Evolutionary conservation across 768 basidiomycete species (phyloP), one percentile per base, ranked within the genome.

Genomic region (Multifurca ochricompacta): DNA sequence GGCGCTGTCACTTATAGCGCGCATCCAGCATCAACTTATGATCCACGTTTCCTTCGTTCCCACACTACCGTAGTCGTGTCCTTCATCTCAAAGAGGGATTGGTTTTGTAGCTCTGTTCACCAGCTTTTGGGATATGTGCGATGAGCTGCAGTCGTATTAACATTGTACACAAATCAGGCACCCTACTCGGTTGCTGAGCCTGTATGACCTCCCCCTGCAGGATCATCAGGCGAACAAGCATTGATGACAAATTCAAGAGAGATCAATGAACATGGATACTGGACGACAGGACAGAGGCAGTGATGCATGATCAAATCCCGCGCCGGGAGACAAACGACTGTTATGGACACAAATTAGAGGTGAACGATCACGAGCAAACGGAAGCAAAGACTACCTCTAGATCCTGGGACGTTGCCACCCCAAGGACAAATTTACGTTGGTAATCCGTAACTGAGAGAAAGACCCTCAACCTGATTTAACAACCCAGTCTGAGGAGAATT

Each of bases 381-480:
- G 46, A 27, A 23, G 25, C 4, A 41, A 18, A 6, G 23, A 60
- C 28, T 45, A 70, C 70, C 64, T 88, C 80, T 18, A 92, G 70
- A 65, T 92, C 90, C 27, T 90, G 82, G 16, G 72, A 65, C 18
- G 90, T 92, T 1, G 85, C 89, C 0, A 92, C 81, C 1, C 75
- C 90, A 14, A 91, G 76, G 3, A 92, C 88, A 54, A 92, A 92
- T 65, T 91, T 90, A 53, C 88, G 80, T 48, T 76, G 75, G 42
- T 72, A 69, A 68, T 96, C 93, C 4, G 93, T 94, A 34, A 95
- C 93, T 92, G 58, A 18, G 48, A 32, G 6, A 31, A 47, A 25
- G 7, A 41, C 7, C 30, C n/a, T n/a, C n/a, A n/a, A n/a, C n/a
- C 8, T 10, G 23, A 25, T 25, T 10, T 34, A 11, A n/a, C 34